These are phyloP conservation scores for Lipomyces yamanashiensis DNA, from an alignment of 805 yeast genomes.

Conservation along the genomic window DNA sequence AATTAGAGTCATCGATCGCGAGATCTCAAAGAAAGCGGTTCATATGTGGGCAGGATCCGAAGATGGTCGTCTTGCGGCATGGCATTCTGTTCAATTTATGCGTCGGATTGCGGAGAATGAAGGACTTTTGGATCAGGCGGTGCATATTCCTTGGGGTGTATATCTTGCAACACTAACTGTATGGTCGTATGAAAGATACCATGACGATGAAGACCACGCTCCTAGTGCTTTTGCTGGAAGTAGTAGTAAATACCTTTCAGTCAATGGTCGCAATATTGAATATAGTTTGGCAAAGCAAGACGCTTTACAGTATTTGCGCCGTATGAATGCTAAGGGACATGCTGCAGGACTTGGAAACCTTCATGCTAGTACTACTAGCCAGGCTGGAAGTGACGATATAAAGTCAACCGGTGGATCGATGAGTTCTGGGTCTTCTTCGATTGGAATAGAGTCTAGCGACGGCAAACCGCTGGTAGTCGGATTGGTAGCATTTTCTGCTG, in stretches of 20 bases:
- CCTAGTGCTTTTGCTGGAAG: conserved; percentile 15
- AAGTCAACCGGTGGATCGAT: not conserved
- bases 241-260: conserved; percentile 21
- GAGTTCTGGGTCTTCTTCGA: not conserved
- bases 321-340: conserved; percentile 25
- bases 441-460: conserved; percentile 13
- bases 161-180: conserved; percentile 41
- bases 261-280: conserved; percentile 26
- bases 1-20: conserved; percentile 33
- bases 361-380: not conserved
- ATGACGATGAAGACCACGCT: conserved; percentile 12
- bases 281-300: conserved; percentile 33
- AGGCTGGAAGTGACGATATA: not conserved
- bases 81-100: conserved; percentile 42
- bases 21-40: conserved; percentile 35
- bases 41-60: conserved; percentile 40
- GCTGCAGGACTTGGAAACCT: conserved; percentile 11
- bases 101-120: conserved; percentile 38
- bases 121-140: conserved; percentile 39
- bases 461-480: conserved; percentile 36
- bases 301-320: conserved; percentile 31
- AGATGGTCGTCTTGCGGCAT: conserved; percentile 42
- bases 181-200: conserved; percentile 41
- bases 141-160: conserved; percentile 43
- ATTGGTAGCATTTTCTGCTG: conserved; percentile 34